Conservation (phyloP, 169 alveolate genomes). For the Sarcocystis neurona region DNA sequence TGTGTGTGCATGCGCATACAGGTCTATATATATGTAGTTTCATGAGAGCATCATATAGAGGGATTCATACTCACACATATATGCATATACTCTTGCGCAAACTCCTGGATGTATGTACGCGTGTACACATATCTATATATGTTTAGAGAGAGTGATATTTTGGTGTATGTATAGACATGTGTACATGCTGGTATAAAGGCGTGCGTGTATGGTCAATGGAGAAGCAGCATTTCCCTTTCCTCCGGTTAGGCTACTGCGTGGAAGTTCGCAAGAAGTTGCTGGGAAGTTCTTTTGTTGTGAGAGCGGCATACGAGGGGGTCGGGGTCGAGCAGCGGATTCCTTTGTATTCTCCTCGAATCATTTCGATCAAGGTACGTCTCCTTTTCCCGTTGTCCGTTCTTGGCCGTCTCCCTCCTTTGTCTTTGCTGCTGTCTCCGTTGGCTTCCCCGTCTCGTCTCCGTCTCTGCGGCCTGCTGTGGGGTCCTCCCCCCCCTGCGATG, state of each 20-base stretch:
- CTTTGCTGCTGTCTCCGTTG: background rate
- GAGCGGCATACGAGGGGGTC: conserved; percentile 59
- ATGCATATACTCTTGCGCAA: too few relatives aligned
- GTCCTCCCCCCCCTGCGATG: too few relatives aligned
- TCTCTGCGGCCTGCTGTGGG: too few relatives aligned
- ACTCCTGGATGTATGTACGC: too few relatives aligned
- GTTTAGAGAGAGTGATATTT: too few relatives aligned
- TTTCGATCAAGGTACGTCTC: conserved; percentile 51
- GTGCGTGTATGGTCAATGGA: background rate
- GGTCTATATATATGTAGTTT: too few relatives aligned
- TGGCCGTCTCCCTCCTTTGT: background rate
- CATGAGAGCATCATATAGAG: too few relatives aligned
- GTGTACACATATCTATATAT: too few relatives aligned
- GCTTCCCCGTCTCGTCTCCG: background rate
- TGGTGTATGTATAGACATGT: background rate
- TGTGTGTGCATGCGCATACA: background rate
- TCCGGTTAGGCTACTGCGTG: conserved; percentile 54
- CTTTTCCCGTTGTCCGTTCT: background rate
- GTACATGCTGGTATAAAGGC: background rate
- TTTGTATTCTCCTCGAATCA: conserved; percentile 57
- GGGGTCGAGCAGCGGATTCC: conserved; percentile 68
- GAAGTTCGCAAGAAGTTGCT: conserved; percentile 47
- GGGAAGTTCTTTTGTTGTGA: conserved; percentile 51
- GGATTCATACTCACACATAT: too few relatives aligned
- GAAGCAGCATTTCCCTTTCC: too few relatives aligned